A percentile compares a stretch with the other conserved stretches of the same genome.
phyloP scores from a whole-genome alignment of 2,329 filamentous ascomycete species.

The Colletotrichum sp. region DNA sequence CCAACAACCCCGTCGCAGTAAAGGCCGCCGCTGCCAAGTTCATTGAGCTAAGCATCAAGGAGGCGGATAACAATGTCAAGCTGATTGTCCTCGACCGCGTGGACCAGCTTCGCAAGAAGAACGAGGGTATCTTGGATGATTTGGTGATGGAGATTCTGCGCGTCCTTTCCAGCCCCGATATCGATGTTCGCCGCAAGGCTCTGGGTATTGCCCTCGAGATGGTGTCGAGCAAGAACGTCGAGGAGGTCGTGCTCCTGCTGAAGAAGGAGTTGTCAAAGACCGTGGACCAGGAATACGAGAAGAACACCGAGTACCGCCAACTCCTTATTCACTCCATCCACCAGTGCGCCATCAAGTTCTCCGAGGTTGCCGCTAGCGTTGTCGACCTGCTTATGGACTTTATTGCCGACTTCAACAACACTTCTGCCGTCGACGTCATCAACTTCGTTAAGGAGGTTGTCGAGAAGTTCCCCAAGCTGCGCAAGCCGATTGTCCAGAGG shows the following conservation, averaged over 20 bases:
- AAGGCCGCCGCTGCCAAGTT: conserved; percentile 96
- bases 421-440: conserved; percentile 95
- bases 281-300: conserved; percentile 98
- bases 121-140: conserved; percentile 91
- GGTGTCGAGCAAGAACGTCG: conserved; percentile 98
- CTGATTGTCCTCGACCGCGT: conserved; percentile 96
- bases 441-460: conserved; percentile 99
- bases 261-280: conserved; percentile 99
- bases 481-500: conserved; percentile 84
- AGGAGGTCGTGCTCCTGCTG: conserved; percentile 92
- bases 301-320: conserved; percentile 94
- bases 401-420: conserved; percentile 97
- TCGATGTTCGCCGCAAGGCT: conserved; percentile 93
- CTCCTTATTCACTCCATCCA: conserved; percentile 97
- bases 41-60: conserved; percentile 95
- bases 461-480: conserved; percentile 92
- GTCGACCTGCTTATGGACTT: conserved; percentile 99
- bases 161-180: conserved; percentile 91
- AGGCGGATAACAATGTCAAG: conserved; percentile 99
- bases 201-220: conserved; percentile 91
- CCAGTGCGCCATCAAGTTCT: conserved; percentile 98
- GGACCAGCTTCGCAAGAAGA: conserved; percentile 82
- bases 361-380: conserved; percentile 94
- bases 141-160: conserved; percentile 96
- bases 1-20: conserved; percentile 94